phyloP scores from a whole-genome alignment of 176 grass and related monocot species.

The Paspalum vaginatum region DNA sequence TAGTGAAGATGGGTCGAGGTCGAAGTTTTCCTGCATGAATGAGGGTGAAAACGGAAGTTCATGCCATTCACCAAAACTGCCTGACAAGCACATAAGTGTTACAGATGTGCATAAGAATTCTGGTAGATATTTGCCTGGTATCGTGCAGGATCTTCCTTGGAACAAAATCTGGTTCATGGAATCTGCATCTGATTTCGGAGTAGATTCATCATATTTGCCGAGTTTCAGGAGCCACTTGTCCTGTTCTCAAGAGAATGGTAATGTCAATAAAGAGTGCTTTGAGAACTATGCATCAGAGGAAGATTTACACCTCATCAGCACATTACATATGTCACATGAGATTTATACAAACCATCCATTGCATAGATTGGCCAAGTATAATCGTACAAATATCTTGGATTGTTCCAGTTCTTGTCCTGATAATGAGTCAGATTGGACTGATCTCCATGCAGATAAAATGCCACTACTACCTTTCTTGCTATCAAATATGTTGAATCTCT shows the following conservation, averaged over 20 bases:
- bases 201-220: conserved; percentile 26
- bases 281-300: conserved; percentile 18
- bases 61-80: background rate
- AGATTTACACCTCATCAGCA: background rate
- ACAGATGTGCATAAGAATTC: conserved; percentile 15
- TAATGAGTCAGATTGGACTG: conserved; percentile 36
- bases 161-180: conserved; percentile 32
- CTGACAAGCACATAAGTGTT: conserved; percentile 22
- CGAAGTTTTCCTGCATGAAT: background rate
- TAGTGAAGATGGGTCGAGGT: background rate
- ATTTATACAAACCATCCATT: conserved; percentile 2
- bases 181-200: background rate
- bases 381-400: conserved; percentile 34
- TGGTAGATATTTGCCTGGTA: conserved; percentile 21
- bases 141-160: conserved; percentile 30
- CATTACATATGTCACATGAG: conserved; percentile 20
- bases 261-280: background rate
- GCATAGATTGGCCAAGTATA: conserved; percentile 37
- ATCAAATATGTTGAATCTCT: conserved; percentile 49
- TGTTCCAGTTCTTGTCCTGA: conserved; percentile 14
- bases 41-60: conserved; percentile 38
- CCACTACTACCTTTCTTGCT: conserved; percentile 25
- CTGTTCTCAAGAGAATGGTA: conserved; percentile 37
- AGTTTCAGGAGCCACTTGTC: conserved; percentile 28
- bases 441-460: conserved; percentile 23